Conservation (phyloP, 225 moss, liverwort and hornwort genomes). For the Physcomitrellopsis africana region DNA sequence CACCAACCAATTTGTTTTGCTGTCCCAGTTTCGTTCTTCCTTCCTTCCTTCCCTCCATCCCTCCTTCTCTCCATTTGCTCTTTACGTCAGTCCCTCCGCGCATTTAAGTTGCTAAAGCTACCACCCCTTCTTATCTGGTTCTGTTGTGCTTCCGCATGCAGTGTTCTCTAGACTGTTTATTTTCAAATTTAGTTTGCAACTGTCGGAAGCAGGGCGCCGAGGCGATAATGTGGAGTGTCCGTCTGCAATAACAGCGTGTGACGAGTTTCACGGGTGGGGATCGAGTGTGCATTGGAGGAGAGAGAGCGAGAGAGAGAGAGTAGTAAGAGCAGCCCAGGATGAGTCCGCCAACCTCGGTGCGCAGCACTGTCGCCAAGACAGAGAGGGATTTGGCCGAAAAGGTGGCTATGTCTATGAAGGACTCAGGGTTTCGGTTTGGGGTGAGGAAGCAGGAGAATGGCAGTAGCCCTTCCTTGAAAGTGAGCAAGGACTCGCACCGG, state of each 20-base stretch:
- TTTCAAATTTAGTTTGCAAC: no score
- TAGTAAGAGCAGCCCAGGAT: not conserved
- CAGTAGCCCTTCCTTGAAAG: slow-evolving; percentile 27
- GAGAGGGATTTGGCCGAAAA: slow-evolving; percentile 26
- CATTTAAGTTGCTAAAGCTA: no score
- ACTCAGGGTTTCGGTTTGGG: slow-evolving; percentile 21
- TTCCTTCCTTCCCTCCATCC: not conserved
- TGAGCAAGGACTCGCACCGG: slow-evolving; percentile 50
- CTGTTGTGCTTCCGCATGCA: no score
- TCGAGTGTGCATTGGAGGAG: not conserved
- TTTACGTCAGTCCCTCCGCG: no score
- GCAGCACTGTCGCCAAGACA: slow-evolving; percentile 14
- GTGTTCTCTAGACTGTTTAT: no score
- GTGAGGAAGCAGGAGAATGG: slow-evolving; percentile 31
- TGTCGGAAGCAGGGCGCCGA: no score
- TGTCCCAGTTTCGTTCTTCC: not conserved
- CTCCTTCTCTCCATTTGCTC: not conserved
- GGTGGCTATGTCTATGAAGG: not conserved
- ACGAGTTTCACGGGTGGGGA: not conserved
- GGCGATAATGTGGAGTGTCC: no score
- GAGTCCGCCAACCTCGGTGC: slow-evolving; percentile 30
- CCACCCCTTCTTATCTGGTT: no score
- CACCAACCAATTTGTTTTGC: not conserved
- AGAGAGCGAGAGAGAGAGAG: not conserved
- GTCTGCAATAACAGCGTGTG: not conserved